Evolutionary conservation across 2,329 filamentous ascomycete species (phyloP).

Genomic region (Neofusicoccum laricinum): DNA sequence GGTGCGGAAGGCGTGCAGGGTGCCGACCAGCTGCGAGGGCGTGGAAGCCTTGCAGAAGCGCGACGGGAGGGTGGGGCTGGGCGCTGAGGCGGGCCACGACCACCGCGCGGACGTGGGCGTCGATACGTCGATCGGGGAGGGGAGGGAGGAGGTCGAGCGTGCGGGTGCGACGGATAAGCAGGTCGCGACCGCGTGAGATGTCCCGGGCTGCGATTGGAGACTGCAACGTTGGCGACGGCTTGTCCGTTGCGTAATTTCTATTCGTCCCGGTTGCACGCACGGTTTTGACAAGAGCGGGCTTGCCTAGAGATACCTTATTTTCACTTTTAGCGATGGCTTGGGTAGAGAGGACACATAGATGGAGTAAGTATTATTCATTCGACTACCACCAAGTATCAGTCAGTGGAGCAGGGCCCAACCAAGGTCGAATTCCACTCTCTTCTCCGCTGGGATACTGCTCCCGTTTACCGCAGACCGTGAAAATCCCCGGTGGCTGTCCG

Average conservation of each 20-base stretch:
- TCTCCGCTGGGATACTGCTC: no score
- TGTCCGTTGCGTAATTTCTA: not conserved
- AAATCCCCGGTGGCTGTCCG: no score
- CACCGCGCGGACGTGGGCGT: constrained; percentile 22
- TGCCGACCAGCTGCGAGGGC: constrained; percentile 63
- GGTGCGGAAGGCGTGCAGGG: constrained; percentile 59
- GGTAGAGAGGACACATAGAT: not conserved
- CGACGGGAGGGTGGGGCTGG: not conserved
- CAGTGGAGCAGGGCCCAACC: no score
- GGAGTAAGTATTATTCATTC: not conserved
- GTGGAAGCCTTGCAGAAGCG: constrained; percentile 25
- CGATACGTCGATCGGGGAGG: constrained; percentile 30
- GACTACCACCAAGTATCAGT: not conserved
- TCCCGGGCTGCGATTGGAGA: no score
- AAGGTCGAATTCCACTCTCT: no score
- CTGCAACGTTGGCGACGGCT: not conserved
- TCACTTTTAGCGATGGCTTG: not conserved
- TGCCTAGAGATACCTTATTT: not conserved
- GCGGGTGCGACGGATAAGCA: not conserved
- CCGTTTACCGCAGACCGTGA: no score
- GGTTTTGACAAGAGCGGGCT: not conserved
- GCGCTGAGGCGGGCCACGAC: constrained; percentile 17
- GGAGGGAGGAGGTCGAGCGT: constrained; percentile 25
- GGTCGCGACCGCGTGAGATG: not conserved
- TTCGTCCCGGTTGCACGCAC: not conserved